Evolutionary conservation across 306 rosid species (phyloP), one percentile per base, ranked within the genome.

Genomic region (Ammopiptanthus mongolicus): DNA sequence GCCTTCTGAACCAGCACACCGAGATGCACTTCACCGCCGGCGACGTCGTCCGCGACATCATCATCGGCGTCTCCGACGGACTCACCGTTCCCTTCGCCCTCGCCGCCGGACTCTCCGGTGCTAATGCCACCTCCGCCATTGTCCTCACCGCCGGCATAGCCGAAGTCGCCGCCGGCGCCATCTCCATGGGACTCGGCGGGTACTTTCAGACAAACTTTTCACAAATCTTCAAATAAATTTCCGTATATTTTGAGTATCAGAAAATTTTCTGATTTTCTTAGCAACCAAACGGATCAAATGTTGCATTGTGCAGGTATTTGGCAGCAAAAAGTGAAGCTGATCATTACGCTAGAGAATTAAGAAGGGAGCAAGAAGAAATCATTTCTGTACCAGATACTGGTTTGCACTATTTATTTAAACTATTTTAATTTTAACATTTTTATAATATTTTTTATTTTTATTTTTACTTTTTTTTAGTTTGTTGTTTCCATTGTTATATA

Each of bases 301-400:
- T 55, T 72, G 21, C 28, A n/a, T 31, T 61, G 63, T 36, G 58
- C 51, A 93, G 98, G 76, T 94, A 94, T 77, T 88, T 94, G 33
- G 98, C 98, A 0, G 98, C 98, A 4, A 88, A 91, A 69, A 88
- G 98, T 63, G 98, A 94, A 86, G 85, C 90, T 5, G 98, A 94
- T 86, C 96, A 91, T 59, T 94, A 94, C 60, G 11, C 0, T 34
- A 90, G 86, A 77, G 98, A 94, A 66, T 51, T 94, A 59, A 81
- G 77, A 79, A 86, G 98, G 81, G 98, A 91, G 46, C 87, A 94
- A 86, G 97, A 94, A 2, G 98, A 94, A 81, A 85, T 91, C 25
- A 39, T 90, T 14, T 25, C 84, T 1, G 91, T 91, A 19, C 98
- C 98, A 0, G 98, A 91, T 50, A 83, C 89, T 70, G 97, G 98